Percentiles rank a stretch among this genome's conserved stretches.
Conservation (phyloP, 2,329 filamentous ascomycete species). For the Diaporthe sp. region DNA sequence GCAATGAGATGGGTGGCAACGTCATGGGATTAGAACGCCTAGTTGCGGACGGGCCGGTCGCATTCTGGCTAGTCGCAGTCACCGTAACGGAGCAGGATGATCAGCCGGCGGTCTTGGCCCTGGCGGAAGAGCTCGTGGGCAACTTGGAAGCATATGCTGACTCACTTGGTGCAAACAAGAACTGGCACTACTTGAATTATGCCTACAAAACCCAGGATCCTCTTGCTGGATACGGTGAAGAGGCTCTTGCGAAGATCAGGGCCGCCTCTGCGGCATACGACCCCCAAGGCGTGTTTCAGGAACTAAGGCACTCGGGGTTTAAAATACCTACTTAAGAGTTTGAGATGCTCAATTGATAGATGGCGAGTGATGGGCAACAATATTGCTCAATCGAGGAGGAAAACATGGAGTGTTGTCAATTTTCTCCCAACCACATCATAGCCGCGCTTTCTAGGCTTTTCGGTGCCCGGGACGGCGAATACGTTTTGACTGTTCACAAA, state of each 20-base stretch:
- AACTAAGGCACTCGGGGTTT: constrained; percentile 47
- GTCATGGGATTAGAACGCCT: constrained; percentile 49
- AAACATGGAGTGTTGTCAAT: background rate
- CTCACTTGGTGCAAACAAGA: constrained; percentile 46
- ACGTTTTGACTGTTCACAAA: background rate
- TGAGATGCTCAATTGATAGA: background rate
- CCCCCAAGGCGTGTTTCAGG: constrained; percentile 51
- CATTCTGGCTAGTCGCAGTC: constrained; percentile 53
- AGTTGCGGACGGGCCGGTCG: constrained; percentile 51
- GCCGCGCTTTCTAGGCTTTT: background rate
- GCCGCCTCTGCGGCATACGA: constrained; percentile 50
- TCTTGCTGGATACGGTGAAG: constrained; percentile 52
- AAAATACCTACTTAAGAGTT: constrained; percentile 42
- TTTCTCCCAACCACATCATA: background rate
- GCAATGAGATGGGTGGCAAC: constrained; percentile 46
- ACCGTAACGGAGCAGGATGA: constrained; percentile 52
- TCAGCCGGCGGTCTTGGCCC: constrained; percentile 45
- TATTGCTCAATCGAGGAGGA: background rate
- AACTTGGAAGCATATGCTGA: constrained; percentile 45
- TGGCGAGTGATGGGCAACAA: accelerated
- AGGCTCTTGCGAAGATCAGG: constrained; percentile 49
- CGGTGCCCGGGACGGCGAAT: background rate
- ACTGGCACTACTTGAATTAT: constrained; percentile 60
- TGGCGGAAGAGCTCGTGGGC: constrained; percentile 44
- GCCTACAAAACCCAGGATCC: constrained; percentile 54